These are phyloP conservation scores for Colletotrichum sp. DNA, from an alignment of 2,329 filamentous ascomycete genomes.

Conservation along the genomic window DNA sequence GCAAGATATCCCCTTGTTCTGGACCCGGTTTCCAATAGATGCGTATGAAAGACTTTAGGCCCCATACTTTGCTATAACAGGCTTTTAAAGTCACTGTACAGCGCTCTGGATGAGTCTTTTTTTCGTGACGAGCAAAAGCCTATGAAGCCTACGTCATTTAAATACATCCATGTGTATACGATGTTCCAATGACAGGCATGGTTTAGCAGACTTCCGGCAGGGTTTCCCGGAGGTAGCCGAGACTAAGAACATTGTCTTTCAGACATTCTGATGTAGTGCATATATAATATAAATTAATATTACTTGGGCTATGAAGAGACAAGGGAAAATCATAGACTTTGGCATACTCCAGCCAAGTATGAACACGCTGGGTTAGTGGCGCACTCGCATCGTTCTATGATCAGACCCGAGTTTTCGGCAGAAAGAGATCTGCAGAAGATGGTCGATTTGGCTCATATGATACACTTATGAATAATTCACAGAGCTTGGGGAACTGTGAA, in stretches of 20 bases:
- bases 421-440: not conserved
- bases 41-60: not conserved
- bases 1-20: not conserved
- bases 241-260: not conserved
- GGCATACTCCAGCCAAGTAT: not conserved
- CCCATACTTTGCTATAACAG: not conserved
- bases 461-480: not conserved
- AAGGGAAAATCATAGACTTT: not conserved
- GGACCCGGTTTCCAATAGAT: not conserved
- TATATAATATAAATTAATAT: rapidly evolving
- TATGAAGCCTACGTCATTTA: not conserved
- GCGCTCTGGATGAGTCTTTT: too few relatives aligned
- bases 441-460: not conserved
- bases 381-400: not conserved
- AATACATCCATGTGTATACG: not conserved
- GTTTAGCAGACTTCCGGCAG: not conserved
- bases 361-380: not conserved
- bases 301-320: not conserved
- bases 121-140: not conserved
- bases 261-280: not conserved
- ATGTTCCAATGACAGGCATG: not conserved
- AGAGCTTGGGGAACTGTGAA: not conserved
- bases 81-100: not conserved
- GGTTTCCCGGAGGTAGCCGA: not conserved
- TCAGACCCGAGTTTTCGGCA: not conserved